Base-by-base conservation (phyloP, 2,329 filamentous ascomycete species). In the Claviceps sp. region DNA sequence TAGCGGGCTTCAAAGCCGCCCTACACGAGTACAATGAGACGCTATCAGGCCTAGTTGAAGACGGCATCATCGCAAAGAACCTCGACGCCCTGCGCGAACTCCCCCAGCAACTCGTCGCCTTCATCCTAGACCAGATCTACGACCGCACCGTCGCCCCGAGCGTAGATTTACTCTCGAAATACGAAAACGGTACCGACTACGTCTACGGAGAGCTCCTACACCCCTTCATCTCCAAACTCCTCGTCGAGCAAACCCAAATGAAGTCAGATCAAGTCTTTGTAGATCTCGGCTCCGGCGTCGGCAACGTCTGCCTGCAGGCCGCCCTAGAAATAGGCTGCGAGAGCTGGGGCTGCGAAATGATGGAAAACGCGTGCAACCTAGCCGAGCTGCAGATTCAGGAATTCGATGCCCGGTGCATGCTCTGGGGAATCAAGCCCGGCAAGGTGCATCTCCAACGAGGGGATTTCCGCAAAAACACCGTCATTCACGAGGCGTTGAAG, bases 301-400 rank as follows among this genome's bases (percentile, higher is more conserved):
- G 91, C 47, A 98, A 97, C 63, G 91, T 97, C 2, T 89, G 93
- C 26, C 73, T 98, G 49, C 93, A 98, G 66, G 89, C 91, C 2
- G 93, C 93, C 0, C 77, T 98, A 20, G 88, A 98, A 66, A 82
- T 91, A 50, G 93, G 93, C 18, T 95, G 89, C 65, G 89, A 95
- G 64, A 91, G 86, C 67, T 96, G 89, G 84, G 93, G 93, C 30
- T 95, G 91, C 61, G 93, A 98, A 67, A 88, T 94, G 76, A 95
- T 96, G 89, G 78, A 85, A 53, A 94, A 93, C 55, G 88, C 90
- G 2, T 90, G 85, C 70, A 82, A 84, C 52, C 78, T 95, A 36
- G 93, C 89, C 7, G 81, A 85, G 26, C 76, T 82, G 26, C 93
- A 97, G 67, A 78, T 85, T 57, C 75, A 77, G 38, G 93, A 98